Evolutionary conservation across 305 asterid species (phyloP), one percentile per base, ranked within the genome.

Genomic region (Ruellia speciosa): DNA sequence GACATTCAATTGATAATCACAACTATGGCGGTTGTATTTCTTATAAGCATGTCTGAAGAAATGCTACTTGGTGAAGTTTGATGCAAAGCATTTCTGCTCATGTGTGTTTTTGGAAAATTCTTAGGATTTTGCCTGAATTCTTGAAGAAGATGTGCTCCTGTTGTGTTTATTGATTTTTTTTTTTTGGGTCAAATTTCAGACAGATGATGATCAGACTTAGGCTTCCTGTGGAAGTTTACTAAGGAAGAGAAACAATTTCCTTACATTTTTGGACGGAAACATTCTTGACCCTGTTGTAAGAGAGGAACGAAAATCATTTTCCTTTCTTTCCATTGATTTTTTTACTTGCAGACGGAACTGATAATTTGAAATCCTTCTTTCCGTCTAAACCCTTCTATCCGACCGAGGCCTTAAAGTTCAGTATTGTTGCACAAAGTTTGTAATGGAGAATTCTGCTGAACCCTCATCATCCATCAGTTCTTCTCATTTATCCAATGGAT

Each of bases 401-500:
- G 4, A 24, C 2, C 31, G 31, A 24, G 53, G 9, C 41, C n/a
- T 61, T 53, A 34, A 28, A 55, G 40, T 28, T 68, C 20, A 54
- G 69, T 54, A 50, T 16, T 67, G 64, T 73, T 52, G 52, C 19
- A 49, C 48, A 39, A 65, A 14, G 56, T 40, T 59, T 55, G 60
- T 61, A 11, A 85, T 82, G 95, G 80, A 62, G 56, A 77, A 71
- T 67, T 72, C 76, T 17, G 64, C 71, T 47, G 90, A 80, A 60
- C 88, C 79, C 52, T 79, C 86, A 59, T 82, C 87, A 41, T 82
- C 85, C 64, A 64, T 80, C 43, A 85, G 85, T 49, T 75, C 86
- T 16, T 76, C 86, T 48, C 73, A 49, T 58, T 60, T 78, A 9
- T 76, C 90, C 14, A 82, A 73, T 57, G 87, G 72, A 51, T 80